Evolutionary conservation across 176 grass and related monocot genomes (phyloP), one percentile per base, ranked within the genome.

Genomic region (Eremochloa ophiuroides): DNA sequence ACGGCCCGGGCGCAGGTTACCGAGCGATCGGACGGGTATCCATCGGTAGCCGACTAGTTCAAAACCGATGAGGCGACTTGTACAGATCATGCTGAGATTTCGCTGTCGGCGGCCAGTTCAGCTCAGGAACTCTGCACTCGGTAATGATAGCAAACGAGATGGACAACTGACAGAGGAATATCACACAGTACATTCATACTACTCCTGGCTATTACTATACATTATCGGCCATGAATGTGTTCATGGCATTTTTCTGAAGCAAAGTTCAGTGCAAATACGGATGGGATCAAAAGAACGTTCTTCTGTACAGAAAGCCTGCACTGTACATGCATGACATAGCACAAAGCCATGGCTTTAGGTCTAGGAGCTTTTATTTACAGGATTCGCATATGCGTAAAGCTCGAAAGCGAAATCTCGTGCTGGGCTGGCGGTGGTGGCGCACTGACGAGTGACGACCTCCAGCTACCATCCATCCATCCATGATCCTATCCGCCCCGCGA

Each of bases 351-450:
- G 12, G 8, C 10, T 59, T 59, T 56, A 55, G 58, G 56, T 48
- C 13, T 46, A 59, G 68, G n/a, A 62, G 53, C 82, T 89, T 85
- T 53, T 7, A 6, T 22, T 22, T 76, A 11, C 34, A 63, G 38
- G 71, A 85, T 89, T 71, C 55, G 70, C 73, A 64, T 76, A 77
- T 43, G 71, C 82, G 35, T 76, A 77, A 89, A 89, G 77, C 55
- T 79, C 66, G 61, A 81, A 85, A 81, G 82, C 27, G 41, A 75
- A 78, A 62, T 43, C 75, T 78, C 34, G 9, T 51, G 67, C 15
- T n/a, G 43, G 42, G n/a, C n/a, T n/a, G n/a, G n/a, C n/a, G n/a
- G 34, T 85, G 71, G 77, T 75, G 77, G 71, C 40, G 62, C 76
- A 88, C 87, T 65, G 60, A 25, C n/a, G n/a, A n/a, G n/a, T n/a